Base-by-base conservation (phyloP, 1,284 basidiomycete genomes). In the Fomitopsis palustris region DNA sequence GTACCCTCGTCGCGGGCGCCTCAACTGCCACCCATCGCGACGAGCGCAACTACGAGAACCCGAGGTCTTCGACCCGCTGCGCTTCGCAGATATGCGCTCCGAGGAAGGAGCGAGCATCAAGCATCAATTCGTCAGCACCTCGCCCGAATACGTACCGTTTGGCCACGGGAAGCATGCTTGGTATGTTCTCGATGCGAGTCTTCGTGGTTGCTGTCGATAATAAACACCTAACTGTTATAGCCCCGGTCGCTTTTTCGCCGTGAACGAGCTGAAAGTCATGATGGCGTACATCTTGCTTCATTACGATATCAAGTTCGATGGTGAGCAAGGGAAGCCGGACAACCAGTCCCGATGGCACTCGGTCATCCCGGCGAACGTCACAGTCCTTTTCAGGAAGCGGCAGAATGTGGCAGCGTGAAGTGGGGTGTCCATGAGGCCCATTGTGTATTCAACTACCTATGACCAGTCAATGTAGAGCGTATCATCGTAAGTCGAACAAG, bases 191-290 rank as follows among this genome's bases (percentile, higher is more conserved):
- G 16, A 8, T 41, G 9, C 6, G 0, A 31, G 8, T 9, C 14
- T 10, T 31, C 12, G 16, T 42, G 25, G 43, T 55, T 10, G 16
- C 27, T 42, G 29, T 17, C 21, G 38, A 8, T n/a, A 21, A 31
- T 23, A 31, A 3, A 21, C 29, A 12, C n/a, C 41, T 57, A 38
- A 4, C 41, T 49, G 1, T 10, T n/a, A 12, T 12, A 73, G 78
- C 57, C 78, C 79, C 4, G 79, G 78, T 2, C 71, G 79, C 3
- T 80, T 79, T 69, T 81, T 82, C 62, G 79, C 79, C 0, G 74
- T 73, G 12, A 76, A 72, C 57, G 76, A 77, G 64, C 65, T 82
- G 38, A 82, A 82, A 65, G 68, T 72, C 1, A 75, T 81, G 70
- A 62, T 82, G 31, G 77, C 76, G 5, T 71, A 80, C 56, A 64